Percentiles rank a stretch among this genome's conserved stretches.
Conservation (phyloP, 2,329 filamentous ascomycete species). For the Scortechinia acanthostroma region DNA sequence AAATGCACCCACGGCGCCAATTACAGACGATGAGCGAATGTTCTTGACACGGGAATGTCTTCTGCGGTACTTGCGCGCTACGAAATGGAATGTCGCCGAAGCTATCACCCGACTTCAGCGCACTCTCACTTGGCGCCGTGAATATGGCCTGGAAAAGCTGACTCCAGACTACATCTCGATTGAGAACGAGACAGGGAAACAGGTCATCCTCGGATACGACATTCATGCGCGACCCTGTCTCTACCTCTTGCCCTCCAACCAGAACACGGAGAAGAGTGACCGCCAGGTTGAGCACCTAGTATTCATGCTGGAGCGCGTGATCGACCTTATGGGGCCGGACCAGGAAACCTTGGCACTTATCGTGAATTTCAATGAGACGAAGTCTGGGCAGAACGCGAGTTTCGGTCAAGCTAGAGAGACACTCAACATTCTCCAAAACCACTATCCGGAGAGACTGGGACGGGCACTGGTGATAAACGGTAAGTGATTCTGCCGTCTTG, state of each 20-base stretch:
- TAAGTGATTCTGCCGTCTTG: slow-evolving; percentile 16
- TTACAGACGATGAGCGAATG: slow-evolving; percentile 61
- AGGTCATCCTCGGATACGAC: slow-evolving; percentile 65
- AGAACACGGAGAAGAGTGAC: slow-evolving; percentile 65
- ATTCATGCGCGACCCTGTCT: slow-evolving; percentile 60
- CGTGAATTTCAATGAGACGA: slow-evolving; percentile 62
- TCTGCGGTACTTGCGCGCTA: slow-evolving; percentile 64
- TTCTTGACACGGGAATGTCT: slow-evolving; percentile 68
- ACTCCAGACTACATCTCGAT: slow-evolving; percentile 62
- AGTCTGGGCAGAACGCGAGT: slow-evolving; percentile 41
- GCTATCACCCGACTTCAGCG: slow-evolving; percentile 53
- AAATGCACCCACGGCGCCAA: slow-evolving; percentile 20
- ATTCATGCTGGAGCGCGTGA: slow-evolving; percentile 64
- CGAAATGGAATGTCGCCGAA: slow-evolving; percentile 53
- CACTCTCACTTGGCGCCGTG: slow-evolving; percentile 64
- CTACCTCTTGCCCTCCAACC: slow-evolving; percentile 61
- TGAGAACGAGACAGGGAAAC: slow-evolving; percentile 70
- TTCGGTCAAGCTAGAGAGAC: slow-evolving; percentile 55
- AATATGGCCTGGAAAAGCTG: slow-evolving; percentile 53
- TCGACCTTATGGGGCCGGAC: slow-evolving; percentile 61
- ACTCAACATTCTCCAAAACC: slow-evolving; percentile 63
- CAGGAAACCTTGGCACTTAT: slow-evolving; percentile 62
- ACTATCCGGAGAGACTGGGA: slow-evolving; percentile 69
- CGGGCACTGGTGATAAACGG: slow-evolving; percentile 60
- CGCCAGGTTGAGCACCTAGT: slow-evolving; percentile 67